Evolutionary conservation across 2,329 filamentous ascomycete species (phyloP).

Genomic region (Cadophora malorum): DNA sequence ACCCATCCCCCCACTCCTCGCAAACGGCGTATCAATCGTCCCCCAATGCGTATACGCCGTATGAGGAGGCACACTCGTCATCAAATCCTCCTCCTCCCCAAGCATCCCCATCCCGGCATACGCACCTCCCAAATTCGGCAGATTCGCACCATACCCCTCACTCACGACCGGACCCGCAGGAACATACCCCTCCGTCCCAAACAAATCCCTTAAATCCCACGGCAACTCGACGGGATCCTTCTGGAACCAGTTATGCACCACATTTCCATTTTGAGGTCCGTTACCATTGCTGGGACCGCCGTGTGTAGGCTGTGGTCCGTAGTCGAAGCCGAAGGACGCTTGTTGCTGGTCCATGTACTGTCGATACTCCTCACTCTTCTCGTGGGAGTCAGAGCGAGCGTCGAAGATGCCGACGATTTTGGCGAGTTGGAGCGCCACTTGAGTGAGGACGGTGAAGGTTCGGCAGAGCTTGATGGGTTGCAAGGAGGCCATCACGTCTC

Average conservation of each 20-base stretch:
- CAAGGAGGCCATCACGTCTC: constrained; percentile 39
- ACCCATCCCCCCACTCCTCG: constrained; percentile 20
- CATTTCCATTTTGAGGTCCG: constrained; percentile 16
- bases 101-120: constrained; percentile 27
- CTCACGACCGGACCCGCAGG: constrained; percentile 16
- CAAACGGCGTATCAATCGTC: constrained; percentile 36
- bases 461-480: constrained; percentile 40
- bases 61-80: constrained; percentile 31
- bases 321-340: constrained; percentile 33
- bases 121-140: constrained; percentile 25
- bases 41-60: constrained; percentile 39
- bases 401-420: constrained; percentile 45
- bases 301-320: constrained; percentile 23
- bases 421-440: constrained; percentile 42
- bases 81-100: constrained; percentile 28
- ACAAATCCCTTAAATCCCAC: constrained; percentile 40
- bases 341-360: constrained; percentile 38
- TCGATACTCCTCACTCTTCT: constrained; percentile 33
- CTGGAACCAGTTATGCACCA: constrained; percentile 39
- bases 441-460: constrained; percentile 41
- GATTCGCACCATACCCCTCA: constrained; percentile 10
- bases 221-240: constrained; percentile 38
- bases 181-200: constrained; percentile 37
- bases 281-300: background rate
- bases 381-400: constrained; percentile 25